Evolutionary conservation across 129 eudicot species (phyloP), one percentile per base, ranked within the genome.

Genomic region (Chrysanthemum makinoi): DNA sequence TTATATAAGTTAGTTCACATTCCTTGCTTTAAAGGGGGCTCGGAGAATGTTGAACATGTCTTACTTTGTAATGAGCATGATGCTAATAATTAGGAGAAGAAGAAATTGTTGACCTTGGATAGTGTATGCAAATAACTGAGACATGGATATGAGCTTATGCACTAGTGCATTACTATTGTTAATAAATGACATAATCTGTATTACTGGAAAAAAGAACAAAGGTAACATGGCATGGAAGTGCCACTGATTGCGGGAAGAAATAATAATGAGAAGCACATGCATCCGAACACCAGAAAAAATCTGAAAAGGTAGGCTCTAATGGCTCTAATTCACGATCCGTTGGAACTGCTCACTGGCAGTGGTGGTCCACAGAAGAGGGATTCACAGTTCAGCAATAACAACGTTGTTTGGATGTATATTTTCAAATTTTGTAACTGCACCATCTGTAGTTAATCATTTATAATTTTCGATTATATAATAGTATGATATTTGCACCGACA

Each of bases 321-420:
- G n/a, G 52, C 17, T 65, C 28, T 65, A 15, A 43, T 65, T 65
- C 52, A 43, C 7, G 53, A 15, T 35, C 11, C 15, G 49, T 63
- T 63, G 56, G 18, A 1, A 14, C 5, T 52, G 57, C 1, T 3
- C 57, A 52, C 9, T 52, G 57, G 2, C n/a, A 52, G 18, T 13
- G n/a, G 57, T 64, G 39, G 46, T 33, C 46, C 46, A 39, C 10
- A 8, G 46, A 39, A 7, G 46, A 39, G 46, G 46, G 46, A 39
- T 39, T 39, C 44, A 7, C 46, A 1, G 1, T 35, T 35, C 43
- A 0, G 43, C 44, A 35, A 35, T 35, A 35, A 35, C 43, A 39
- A 30, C 24, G n/a, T 35, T 63, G 24, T n/a, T 63, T 63, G 50
- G 50, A 63, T 63, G 51, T n/a, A n/a, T n/a, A n/a, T n/a, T n/a